Percentiles rank a stretch among this genome's conserved stretches.
These are phyloP conservation scores for Chlorociboria aeruginascens DNA, from an alignment of 495 filamentous ascomycete genomes.

Conservation along the genomic window DNA sequence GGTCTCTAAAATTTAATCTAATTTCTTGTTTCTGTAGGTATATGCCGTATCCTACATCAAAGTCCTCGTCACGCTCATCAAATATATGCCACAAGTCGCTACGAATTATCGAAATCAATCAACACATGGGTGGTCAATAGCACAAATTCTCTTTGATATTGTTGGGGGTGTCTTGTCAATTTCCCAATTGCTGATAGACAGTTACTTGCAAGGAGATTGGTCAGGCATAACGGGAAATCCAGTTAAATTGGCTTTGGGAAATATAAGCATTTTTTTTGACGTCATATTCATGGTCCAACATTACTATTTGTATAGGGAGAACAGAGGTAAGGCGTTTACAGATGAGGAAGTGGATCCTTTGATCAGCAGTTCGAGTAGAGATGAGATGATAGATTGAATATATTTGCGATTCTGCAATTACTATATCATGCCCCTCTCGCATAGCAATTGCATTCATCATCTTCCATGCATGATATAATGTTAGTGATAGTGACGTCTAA, in stretches of 20 bases:
- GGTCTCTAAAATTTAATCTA: constrained; percentile 18
- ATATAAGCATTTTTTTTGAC: constrained; percentile 79
- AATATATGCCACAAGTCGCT: constrained; percentile 81
- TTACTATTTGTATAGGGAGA: constrained; percentile 57
- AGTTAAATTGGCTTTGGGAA: constrained; percentile 74
- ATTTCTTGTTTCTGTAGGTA: constrained; percentile 34
- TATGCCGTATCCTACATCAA: constrained; percentile 82
- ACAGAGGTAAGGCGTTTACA: constrained; percentile 1
- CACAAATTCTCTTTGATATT: constrained; percentile 76
- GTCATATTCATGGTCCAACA: constrained; percentile 78
- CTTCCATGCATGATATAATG: too few species aligned
- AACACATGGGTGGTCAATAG: constrained; percentile 79
- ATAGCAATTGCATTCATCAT: too few species aligned
- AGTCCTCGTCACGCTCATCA: constrained; percentile 74
- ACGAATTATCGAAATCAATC: constrained; percentile 73
- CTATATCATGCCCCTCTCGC: too few species aligned
- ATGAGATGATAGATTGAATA: constrained; percentile 10
- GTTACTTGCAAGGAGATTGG: constrained; percentile 75
- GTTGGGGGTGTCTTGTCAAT: constrained; percentile 73
- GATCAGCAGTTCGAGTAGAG: constrained; percentile 4
- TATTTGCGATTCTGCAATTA: too few species aligned
- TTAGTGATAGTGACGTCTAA: too few species aligned
- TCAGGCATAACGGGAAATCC: constrained; percentile 84
- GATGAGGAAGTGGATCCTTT: constrained; percentile 15
- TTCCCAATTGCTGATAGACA: constrained; percentile 71